Conservation (phyloP, 805 yeast species). For the Teunomyces kruisii region DNA sequence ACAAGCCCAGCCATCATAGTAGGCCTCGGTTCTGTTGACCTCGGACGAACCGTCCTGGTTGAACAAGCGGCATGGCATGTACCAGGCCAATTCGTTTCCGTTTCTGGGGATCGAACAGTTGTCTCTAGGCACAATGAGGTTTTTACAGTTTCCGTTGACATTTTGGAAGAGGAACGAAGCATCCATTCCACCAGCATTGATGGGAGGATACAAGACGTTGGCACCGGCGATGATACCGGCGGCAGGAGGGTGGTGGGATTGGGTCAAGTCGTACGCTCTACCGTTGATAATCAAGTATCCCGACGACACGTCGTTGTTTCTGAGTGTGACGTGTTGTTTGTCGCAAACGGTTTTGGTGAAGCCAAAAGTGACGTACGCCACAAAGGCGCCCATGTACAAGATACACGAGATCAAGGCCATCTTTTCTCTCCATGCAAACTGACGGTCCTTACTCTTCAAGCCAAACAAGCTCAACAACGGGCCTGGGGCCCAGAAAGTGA, state of each 20-base stretch:
- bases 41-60: conserved; percentile 68
- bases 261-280: conserved; percentile 67
- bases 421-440: conserved; percentile 96
- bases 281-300: conserved; percentile 80
- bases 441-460: conserved; percentile 74
- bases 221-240: conserved; percentile 72
- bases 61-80: conserved; percentile 85
- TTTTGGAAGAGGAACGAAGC: conserved; percentile 85
- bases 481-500: conserved; percentile 93
- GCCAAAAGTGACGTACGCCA: conserved; percentile 91
- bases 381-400: conserved; percentile 66
- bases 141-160: conserved; percentile 87
- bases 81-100: conserved; percentile 78
- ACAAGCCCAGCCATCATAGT: conserved; percentile 87
- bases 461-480: conserved; percentile 72
- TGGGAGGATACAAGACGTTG: conserved; percentile 79
- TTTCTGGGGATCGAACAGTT: conserved; percentile 69
- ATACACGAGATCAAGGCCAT: conserved; percentile 81
- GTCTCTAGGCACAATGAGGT: conserved; percentile 66
- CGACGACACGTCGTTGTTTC: conserved; percentile 55
- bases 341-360: conserved; percentile 80
- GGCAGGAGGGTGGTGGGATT: conserved; percentile 78
- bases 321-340: conserved; percentile 44
- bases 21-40: conserved; percentile 61
- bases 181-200: conserved; percentile 85